Evolutionary conservation across 805 yeast genomes (phyloP).

Genomic region (Grigorovia yakushimaensis): DNA sequence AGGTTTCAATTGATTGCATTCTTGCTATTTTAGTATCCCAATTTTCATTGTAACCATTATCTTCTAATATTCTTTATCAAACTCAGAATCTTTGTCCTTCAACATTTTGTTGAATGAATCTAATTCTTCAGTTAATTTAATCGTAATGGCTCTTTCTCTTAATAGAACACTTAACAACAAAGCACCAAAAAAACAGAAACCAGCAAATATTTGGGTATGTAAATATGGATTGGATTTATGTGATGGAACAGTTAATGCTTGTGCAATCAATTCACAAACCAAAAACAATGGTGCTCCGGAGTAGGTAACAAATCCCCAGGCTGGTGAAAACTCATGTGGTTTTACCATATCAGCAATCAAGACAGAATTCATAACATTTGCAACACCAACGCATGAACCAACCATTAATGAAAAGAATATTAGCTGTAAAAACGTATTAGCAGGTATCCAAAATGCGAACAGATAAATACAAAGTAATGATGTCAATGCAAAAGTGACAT

Average conservation of each 20-base stretch:
- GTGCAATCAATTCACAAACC: slow-evolving; percentile 46
- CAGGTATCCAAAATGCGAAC: slow-evolving; percentile 42
- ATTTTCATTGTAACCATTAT: too few species aligned
- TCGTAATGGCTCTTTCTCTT: slow-evolving; percentile 31
- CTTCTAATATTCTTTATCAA: too few species aligned
- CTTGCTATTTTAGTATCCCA: too few species aligned
- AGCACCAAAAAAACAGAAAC: slow-evolving; percentile 36
- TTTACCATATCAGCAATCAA: slow-evolving; percentile 35
- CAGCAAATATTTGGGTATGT: slow-evolving; percentile 53
- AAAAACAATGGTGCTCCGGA: slow-evolving; percentile 27
- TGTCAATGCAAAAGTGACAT: slow-evolving; percentile 34
- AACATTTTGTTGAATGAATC: too few species aligned
- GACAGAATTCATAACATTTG: slow-evolving; percentile 33
- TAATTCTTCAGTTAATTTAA: too few species aligned
- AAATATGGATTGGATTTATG: slow-evolving; percentile 36
- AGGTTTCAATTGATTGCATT: too few species aligned
- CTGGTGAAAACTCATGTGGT: slow-evolving; percentile 30
- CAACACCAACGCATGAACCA: slow-evolving; percentile 40
- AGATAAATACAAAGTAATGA: slow-evolving; percentile 30
- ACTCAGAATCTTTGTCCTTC: too few species aligned
- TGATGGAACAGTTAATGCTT: slow-evolving; percentile 32
- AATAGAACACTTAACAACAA: slow-evolving; percentile 36
- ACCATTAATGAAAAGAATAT: slow-evolving; percentile 35
- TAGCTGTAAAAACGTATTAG: slow-evolving; percentile 33
- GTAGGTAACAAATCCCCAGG: slow-evolving; percentile 30